phyloP scores from a whole-genome alignment of 1,284 basidiomycete species.

The Sanghuangporus weigelae region DNA sequence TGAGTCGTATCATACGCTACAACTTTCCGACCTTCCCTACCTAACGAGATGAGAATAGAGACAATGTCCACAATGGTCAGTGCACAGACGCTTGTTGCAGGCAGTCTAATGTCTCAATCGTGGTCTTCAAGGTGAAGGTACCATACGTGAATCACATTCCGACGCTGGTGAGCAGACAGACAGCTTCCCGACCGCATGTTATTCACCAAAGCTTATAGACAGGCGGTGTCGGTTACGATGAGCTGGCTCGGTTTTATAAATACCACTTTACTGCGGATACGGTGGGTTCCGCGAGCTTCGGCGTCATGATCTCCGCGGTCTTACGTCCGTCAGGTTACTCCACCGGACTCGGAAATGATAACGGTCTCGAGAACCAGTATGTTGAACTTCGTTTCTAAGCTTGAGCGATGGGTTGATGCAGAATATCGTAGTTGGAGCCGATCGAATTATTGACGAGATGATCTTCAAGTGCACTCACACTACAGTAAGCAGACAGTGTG shows the following conservation, averaged over 20 bases:
- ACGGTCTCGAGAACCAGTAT: slow-evolving; percentile 40
- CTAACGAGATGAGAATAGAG: slow-evolving; percentile 26
- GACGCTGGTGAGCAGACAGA: slow-evolving; percentile 28
- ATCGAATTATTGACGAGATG: slow-evolving; percentile 43
- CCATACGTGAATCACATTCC: slow-evolving; percentile 46
- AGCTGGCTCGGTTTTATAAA: slow-evolving; percentile 42
- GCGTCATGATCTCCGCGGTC: not conserved
- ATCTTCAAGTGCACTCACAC: slow-evolving; percentile 43
- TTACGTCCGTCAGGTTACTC: slow-evolving; percentile 32
- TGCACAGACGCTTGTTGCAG: not conserved
- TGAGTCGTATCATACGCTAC: slow-evolving; percentile 20
- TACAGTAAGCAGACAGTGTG: slow-evolving; percentile 26
- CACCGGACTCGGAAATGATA: slow-evolving; percentile 36
- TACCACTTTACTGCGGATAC: slow-evolving; percentile 38
- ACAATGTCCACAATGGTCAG: slow-evolving; percentile 42
- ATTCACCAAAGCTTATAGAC: slow-evolving; percentile 20
- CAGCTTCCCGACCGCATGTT: not conserved
- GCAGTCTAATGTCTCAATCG: not conserved
- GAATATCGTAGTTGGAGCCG: slow-evolving; percentile 33
- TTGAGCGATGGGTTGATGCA: slow-evolving; percentile 6
- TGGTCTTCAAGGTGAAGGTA: slow-evolving; percentile 31
- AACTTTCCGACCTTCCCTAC: not conserved
- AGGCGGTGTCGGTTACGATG: slow-evolving; percentile 37
- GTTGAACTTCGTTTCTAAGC: not conserved
- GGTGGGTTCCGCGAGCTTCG: slow-evolving; percentile 16